Evolutionary conservation across 371 early-diverging fungal genomes (phyloP), one percentile per base, ranked within the genome.

Genomic region (Circinella umbellata): DNA sequence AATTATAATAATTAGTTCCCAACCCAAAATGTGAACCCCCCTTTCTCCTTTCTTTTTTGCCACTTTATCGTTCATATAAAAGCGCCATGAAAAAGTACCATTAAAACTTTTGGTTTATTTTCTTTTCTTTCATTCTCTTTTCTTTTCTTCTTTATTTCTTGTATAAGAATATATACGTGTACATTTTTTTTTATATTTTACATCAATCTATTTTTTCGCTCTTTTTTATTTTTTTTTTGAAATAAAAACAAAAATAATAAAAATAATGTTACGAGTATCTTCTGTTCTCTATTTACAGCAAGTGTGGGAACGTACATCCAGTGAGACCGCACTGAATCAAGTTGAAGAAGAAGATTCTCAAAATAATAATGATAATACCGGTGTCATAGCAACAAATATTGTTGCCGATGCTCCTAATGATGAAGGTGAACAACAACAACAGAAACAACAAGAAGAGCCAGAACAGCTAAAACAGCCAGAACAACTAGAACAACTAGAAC

Each of bases 281-380:
- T 51, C 49, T 15, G 48, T 57, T 18, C 68, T 68, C 7, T 48
- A 68, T 20, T 38, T 68, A 17, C 62, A 68, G 51, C 68, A 68
- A 51, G 62, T 68, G 46, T 68, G 68, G 68, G 68, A 68, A 53
- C 68, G 68, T n/a, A 27, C 68, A 18, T 57, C 18, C 11, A 36
- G 20, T 14, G 42, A 46, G 53, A 37, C 63, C 4, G 6, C 42
- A 11, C 3, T 42, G 11, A 1, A 42, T 1, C 51, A 8, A 13
- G 15, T 13, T 37, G 34, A 36, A 13, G 17, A 27, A 6, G 13
- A 59, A 27, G 60, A 34, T 5, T 15, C 36, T 18, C 61, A 61
- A 39, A 18, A 61, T 11, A 18, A 34, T 35, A 9, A 61, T 61
- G 57, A 47, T 27, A 42, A 6, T 42, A 3, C 42, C 11, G 3